phyloP scores from a whole-genome alignment of 345 rosid species.

The Durio zibethinus region DNA sequence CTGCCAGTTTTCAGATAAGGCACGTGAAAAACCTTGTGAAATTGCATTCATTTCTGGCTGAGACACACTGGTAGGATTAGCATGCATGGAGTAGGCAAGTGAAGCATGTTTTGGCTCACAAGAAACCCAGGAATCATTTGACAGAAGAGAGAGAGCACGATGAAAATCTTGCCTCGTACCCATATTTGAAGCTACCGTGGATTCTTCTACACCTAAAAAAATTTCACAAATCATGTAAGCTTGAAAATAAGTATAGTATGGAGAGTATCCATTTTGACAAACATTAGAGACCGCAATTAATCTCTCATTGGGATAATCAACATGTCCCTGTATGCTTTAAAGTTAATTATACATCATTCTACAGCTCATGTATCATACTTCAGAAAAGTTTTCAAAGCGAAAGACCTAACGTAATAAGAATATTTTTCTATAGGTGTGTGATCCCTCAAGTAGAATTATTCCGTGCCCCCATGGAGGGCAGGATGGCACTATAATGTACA shows the following conservation, averaged over 20 bases:
- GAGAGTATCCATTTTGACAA: neutral
- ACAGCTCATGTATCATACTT: neutral
- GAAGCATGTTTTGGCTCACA: slow-evolving; percentile 48
- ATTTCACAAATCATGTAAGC: slow-evolving; percentile 7
- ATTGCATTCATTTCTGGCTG: slow-evolving; percentile 27
- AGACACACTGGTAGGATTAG: slow-evolving; percentile 23
- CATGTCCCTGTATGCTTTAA: neutral
- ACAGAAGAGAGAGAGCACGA: slow-evolving; percentile 99
- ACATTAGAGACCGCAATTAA: neutral
- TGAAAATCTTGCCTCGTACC: slow-evolving; percentile 61
- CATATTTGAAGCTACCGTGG: slow-evolving; percentile 49
- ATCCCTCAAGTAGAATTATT: neutral
- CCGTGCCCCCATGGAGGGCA: neutral
- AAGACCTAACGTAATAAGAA: neutral
- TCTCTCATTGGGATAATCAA: neutral
- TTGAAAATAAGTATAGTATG: slow-evolving; percentile 1
- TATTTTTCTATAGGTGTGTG: neutral
- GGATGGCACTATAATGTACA: neutral
- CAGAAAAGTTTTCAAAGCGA: too few species aligned
- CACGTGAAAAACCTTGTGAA: slow-evolving; percentile 29
- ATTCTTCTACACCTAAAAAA: slow-evolving; percentile 56
- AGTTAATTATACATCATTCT: neutral
- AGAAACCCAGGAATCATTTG: slow-evolving; percentile 62
- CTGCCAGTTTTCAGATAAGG: slow-evolving; percentile 42
- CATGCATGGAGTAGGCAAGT: slow-evolving; percentile 33